Conservation (phyloP, 306 rosid species). For the Benincasa hispida region DNA sequence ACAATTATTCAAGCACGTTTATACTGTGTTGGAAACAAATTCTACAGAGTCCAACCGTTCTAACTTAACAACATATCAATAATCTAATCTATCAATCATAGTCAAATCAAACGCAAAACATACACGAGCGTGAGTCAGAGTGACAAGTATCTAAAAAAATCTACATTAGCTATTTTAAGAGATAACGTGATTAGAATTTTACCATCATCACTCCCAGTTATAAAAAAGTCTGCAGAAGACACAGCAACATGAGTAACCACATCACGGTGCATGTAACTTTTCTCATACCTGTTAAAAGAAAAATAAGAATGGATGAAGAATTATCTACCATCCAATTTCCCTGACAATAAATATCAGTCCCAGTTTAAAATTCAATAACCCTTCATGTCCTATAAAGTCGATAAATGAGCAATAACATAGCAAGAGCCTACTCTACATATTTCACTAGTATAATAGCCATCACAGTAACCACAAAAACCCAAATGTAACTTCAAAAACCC, state of each 20-base stretch:
- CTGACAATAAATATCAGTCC: not conserved
- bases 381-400: not conserved
- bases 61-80: not conserved
- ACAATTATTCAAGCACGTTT: not conserved
- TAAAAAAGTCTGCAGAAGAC: constrained; percentile 71
- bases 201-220: constrained; percentile 95
- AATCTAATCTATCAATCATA: not conserved
- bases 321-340: not conserved
- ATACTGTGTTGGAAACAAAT: not conserved
- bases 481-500: not conserved
- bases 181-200: not conserved
- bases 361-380: not conserved
- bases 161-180: not conserved
- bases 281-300: constrained; percentile 66
- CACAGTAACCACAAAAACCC: not conserved
- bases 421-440: not conserved
- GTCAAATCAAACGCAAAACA: not conserved
- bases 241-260: constrained; percentile 95
- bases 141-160: not conserved
- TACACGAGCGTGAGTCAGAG: not conserved
- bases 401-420: not conserved
- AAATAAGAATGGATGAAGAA: not conserved
- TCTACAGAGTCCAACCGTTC: not conserved
- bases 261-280: constrained; percentile 93
- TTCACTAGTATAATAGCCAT: not conserved